Conservation (phyloP, 2,329 filamentous ascomycete genomes). For the Talaromyces funiculosus region DNA sequence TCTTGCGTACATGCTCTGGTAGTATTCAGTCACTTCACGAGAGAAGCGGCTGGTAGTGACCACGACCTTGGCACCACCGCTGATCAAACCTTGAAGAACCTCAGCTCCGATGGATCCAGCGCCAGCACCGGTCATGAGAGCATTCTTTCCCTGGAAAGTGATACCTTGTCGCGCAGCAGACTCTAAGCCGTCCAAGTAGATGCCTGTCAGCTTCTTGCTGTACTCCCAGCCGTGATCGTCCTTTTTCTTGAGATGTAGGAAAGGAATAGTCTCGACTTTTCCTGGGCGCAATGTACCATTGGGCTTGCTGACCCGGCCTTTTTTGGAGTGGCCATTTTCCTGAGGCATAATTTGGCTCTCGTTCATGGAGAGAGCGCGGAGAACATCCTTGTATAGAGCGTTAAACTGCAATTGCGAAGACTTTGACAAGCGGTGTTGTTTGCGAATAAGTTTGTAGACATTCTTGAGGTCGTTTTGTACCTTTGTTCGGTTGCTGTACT, state of each 20-base stretch:
- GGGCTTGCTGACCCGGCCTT: conserved; percentile 48
- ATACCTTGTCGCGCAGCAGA: conserved; percentile 81
- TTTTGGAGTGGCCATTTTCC: conserved; percentile 63
- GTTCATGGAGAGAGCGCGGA: conserved; percentile 94
- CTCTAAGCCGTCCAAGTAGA: conserved; percentile 89
- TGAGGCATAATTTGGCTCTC: conserved; percentile 93
- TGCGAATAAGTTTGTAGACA: conserved; percentile 97
- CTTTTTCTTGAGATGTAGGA: conserved; percentile 95
- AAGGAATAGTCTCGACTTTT: conserved; percentile 95
- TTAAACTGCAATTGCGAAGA: conserved; percentile 96
- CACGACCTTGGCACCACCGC: conserved; percentile 91
- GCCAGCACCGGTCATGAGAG: conserved; percentile 95
- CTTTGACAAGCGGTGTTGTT: conserved; percentile 97
- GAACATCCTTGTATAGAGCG: conserved; percentile 85
- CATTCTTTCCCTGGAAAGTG: conserved; percentile 90
- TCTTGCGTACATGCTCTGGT: conserved; percentile 96
- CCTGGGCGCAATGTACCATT: conserved; percentile 62
- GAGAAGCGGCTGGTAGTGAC: conserved; percentile 97
- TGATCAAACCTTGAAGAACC: conserved; percentile 90
- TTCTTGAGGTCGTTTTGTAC: conserved; percentile 91
- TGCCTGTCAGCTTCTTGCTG: conserved; percentile 93
- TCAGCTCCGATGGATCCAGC: conserved; percentile 97
- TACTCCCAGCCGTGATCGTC: conserved; percentile 98
- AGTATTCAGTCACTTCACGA: conserved; percentile 96
- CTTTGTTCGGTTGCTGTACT: conserved; percentile 97